Percentiles rank a stretch among this genome's conserved stretches.
Evolutionary conservation across 2,329 filamentous ascomycete species (phyloP).

Genomic region (Colletotrichum falcatum): DNA sequence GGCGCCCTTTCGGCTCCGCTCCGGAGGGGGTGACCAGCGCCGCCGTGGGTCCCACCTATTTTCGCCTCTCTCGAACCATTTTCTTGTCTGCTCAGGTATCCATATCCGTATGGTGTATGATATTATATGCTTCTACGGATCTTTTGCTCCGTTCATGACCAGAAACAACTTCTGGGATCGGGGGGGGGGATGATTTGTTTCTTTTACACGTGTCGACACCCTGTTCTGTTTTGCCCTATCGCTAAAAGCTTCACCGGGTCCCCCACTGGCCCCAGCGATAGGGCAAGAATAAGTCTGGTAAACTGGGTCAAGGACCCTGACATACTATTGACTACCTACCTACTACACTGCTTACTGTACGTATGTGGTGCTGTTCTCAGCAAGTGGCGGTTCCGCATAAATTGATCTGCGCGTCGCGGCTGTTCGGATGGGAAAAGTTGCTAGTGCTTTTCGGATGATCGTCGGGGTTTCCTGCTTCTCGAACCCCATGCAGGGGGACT

Average conservation of each 20-base stretch:
- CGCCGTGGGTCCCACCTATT: neutral
- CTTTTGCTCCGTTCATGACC: neutral
- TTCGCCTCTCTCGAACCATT: neutral
- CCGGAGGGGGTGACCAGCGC: slow-evolving; percentile 2
- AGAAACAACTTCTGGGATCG: neutral
- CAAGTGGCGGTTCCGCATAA: slow-evolving; percentile 26
- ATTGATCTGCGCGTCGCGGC: slow-evolving; percentile 28
- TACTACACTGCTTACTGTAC: no score
- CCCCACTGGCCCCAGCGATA: neutral
- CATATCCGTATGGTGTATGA: no score
- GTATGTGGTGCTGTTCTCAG: neutral
- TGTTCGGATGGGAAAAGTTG: slow-evolving; percentile 26
- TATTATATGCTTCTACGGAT: neutral
- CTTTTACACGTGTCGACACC: neutral
- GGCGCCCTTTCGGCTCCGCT: slow-evolving; percentile 3
- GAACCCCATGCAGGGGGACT: slow-evolving; percentile 2
- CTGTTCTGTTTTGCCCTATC: neutral
- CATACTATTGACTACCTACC: no score
- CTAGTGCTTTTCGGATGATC: slow-evolving; percentile 15
- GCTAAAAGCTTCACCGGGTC: neutral
- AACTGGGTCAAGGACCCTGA: neutral
- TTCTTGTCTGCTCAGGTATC: neutral
- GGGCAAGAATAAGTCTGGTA: neutral
- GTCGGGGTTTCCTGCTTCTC: neutral
- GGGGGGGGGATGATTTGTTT: neutral